These are phyloP conservation scores for Garcia nutans DNA, from an alignment of 345 rosid genomes.

Conservation along the genomic window DNA sequence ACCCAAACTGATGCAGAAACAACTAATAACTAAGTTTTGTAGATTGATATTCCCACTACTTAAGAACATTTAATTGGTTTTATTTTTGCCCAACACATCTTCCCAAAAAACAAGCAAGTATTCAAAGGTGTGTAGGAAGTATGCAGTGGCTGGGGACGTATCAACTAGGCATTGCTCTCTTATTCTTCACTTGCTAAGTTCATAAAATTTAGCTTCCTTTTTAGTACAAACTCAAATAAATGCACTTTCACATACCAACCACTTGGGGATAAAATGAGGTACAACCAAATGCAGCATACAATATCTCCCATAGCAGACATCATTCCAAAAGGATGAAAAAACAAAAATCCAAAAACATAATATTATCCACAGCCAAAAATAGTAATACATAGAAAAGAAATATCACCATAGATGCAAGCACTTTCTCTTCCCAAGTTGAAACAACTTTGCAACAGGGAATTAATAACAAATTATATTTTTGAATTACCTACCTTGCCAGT, in stretches of 20 bases:
- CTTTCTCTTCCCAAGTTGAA: background rate
- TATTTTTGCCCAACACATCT: background rate
- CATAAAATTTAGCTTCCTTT: background rate
- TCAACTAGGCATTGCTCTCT: background rate
- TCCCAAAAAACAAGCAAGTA: too few relatives aligned
- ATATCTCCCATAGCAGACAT: background rate
- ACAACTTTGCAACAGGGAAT: background rate
- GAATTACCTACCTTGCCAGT: conserved; percentile 39
- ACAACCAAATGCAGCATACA: background rate
- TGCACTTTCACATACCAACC: background rate
- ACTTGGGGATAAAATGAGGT: background rate
- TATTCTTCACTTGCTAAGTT: background rate
- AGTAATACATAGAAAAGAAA: background rate
- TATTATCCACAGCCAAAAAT: background rate
- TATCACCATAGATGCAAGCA: background rate
- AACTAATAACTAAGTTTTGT: background rate
- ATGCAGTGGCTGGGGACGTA: background rate
- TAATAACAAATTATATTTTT: background rate
- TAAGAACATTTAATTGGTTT: background rate
- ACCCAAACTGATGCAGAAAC: background rate
- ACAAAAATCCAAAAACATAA: conserved; percentile 1
- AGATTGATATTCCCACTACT: background rate
- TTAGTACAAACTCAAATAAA: background rate
- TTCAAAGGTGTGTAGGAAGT: background rate
- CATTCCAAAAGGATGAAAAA: background rate